Base-by-base conservation (phyloP, 2,329 filamentous ascomycete genomes). In the Myriangium duriaei region DNA sequence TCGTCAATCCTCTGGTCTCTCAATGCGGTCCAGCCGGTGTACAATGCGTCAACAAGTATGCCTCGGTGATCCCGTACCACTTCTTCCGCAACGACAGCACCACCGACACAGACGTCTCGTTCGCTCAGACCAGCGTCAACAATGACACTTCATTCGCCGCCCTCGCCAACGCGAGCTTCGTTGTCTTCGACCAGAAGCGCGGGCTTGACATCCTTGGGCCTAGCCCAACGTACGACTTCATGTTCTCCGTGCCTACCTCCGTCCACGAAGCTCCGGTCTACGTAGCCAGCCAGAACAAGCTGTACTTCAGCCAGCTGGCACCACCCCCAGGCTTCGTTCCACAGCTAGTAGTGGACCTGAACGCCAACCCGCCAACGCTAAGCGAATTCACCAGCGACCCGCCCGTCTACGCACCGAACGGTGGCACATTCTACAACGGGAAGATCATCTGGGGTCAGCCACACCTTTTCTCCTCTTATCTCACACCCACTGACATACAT, bases 191-290 rank as follows among this genome's bases (percentile, higher is more conserved):
- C 29, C 38, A 49, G 10, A 47, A 56, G 31, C 51, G 54, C 12
- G 61, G 54, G 5, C 45, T 59, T 11, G 49, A 60, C 16, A 44
- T 60, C 10, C 51, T 64, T 2, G 61, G 61, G 11, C 34, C 47
- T 0, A 55, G 51, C 11, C 60, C 61, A 11, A 54, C 47, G 4
- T 57, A 59, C 29, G 51, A 62, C 15, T 57, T 49, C 37, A 49
- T 63, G 36, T 63, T 64, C 43, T 42, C 51, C n/a, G 51, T 61
- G 11, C 51, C 49, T n/a, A 39, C 48, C 5, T 55, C 56, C 3
- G 56, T 63, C 6, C 61, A 64, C 41, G 61, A 64, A 51, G 61
- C 59, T 4, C 61, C 61, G 2, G 59, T 63, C 7, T 64, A 61
- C 32, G 56, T 61, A 3, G 54, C 58, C 5, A 48, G 49, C 14